Base-by-base conservation (phyloP, 2,329 filamentous ascomycete genomes). In the Dactylellina drechsleri region DNA sequence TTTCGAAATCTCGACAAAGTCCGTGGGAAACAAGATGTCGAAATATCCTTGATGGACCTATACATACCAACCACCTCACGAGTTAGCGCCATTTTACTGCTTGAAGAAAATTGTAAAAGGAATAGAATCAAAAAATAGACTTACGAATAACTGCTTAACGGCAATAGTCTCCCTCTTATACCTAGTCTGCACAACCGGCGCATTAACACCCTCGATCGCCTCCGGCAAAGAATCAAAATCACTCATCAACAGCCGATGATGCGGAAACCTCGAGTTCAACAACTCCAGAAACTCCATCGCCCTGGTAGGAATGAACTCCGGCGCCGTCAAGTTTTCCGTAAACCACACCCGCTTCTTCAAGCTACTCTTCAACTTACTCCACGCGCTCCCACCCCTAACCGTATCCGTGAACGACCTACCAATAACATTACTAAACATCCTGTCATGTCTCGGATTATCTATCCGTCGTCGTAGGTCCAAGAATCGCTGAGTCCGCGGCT, bases 11-110 rank as follows among this genome's bases (percentile, higher is more conserved):
- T 96, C 90, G 77, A 87, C 86, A 81, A 99, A 99, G 82, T 99
- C 91, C 10, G 95, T 99, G 0, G 95, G 95, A 84, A 99, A 99
- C 81, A 99, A 89, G 79, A 99, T 97, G 81, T 99, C 96, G 81
- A 99, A 99, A 83, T 97, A 98, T 53, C 95, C 96, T 84, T 99
- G 96, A 82, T 98, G 93, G 56, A 97, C 92, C 92, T 96, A 45
- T 18, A 7, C 4, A 43, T 45, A 18, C 73, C 31, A 64, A 41
- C 10, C 23, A 28, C 6, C 7, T 7, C 3, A 36, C 31, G 31
- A 36, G 23, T 57, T 59, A 71, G 66, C 50, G 4, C 36, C 13
- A 18, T 5, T 23, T 8, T 47, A 31, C 52, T 26, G 4, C 5
- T 16, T 6, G 45, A 6, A 50, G n/a, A 50, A 8, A 2, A 43